Evolutionary conservation across 1,284 basidiomycete genomes (phyloP), one percentile per base, ranked within the genome.

Genomic region (Sanghuangporus sanghuang): DNA sequence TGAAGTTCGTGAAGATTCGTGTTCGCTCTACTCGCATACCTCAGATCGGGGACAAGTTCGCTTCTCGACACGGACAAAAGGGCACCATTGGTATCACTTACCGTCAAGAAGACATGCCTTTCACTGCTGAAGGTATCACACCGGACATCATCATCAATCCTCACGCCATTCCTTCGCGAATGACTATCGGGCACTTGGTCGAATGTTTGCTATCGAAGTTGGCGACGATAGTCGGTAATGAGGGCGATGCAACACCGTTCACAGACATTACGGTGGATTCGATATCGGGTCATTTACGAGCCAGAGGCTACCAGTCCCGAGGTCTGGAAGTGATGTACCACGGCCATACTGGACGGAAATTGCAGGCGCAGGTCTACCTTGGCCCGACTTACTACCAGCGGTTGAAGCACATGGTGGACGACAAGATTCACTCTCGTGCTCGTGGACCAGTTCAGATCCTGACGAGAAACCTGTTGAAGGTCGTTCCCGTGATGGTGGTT

Each of bases 181-280:
- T 99, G 96, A 99, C 96, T 14, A 99, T 99, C 72, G 96, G 96
- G 14, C 97, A 99, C 78, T 88, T 99, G 84, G 96, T 99, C 73
- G 96, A 99, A 77, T 98, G 96, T 86, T n/a, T 99, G 56, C 80
- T 99, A 54, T 95, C 93, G 39, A 99, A 99, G 75, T 90, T 99
- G 1, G 95, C 96, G 1, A 98, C 97, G 1, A 84, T 99, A 65
- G 92, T 95, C 59, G 96, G 97, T 49, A 92, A 95, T 67, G 96
- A 98, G 76, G 96, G 96, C 68, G 96, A 99, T 72, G 96, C 96
- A 12, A 99, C 97, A 44, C 96, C 96, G 0, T 99, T 99, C 78
- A 98, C 96, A 2, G 96, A 98, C 68, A 83, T 99, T 63, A 99
- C 96, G 0, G 96, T 99, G 44, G 96, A 99, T 76, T 91, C 91